Base-by-base conservation (phyloP, 2,329 filamentous ascomycete species). In the Phaeosphaeria sp. region DNA sequence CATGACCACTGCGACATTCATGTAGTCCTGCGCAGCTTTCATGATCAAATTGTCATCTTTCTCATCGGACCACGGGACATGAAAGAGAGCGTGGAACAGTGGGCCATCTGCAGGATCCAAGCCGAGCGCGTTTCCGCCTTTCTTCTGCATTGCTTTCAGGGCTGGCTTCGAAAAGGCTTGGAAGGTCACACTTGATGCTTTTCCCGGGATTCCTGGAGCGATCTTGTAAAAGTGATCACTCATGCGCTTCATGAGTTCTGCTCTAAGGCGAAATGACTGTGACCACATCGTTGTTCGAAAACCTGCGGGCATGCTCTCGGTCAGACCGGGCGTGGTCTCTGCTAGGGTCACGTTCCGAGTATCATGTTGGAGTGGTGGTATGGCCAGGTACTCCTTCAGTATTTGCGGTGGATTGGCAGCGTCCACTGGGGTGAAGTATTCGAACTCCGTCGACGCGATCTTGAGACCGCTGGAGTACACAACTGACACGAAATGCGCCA, bases 231-330 rank as follows among this genome's bases (percentile, higher is more conserved):
- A 64, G 9, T 59, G 61, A 11, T 66, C 57, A 1, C 53, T 52
- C 46, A 68, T 58, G 49, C 55, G 64, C 24, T 58, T 60, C 33
- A 61, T 55, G 13, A 74, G 49, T 2, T 58, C 52, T 11, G 49
- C 56, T 53, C 71, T 65, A 2, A 69, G 54, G 47, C 69, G 71
- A 56, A 67, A 74, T 1, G 68, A 63, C 8, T 58, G 58, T 2
- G 66, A 62, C 71, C 69, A 74, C 49, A 68, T 72, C 1, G 65
- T 69, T 17, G 72, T 55, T 8, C 68, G 64, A 13, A 63, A 52
- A 7, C 64, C 64, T n/a, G 57, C 55, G 7, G 58, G 56, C 44
- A 57, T 60, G 2, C 47, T 59, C 17, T 43, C 21, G 33, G 60
- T 61, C 24, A 68, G 43, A 30, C 57, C 39, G 6, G 55, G 22